phyloP scores from a whole-genome alignment of 2,329 filamentous ascomycete species.

The Cordyceps tenuipes region DNA sequence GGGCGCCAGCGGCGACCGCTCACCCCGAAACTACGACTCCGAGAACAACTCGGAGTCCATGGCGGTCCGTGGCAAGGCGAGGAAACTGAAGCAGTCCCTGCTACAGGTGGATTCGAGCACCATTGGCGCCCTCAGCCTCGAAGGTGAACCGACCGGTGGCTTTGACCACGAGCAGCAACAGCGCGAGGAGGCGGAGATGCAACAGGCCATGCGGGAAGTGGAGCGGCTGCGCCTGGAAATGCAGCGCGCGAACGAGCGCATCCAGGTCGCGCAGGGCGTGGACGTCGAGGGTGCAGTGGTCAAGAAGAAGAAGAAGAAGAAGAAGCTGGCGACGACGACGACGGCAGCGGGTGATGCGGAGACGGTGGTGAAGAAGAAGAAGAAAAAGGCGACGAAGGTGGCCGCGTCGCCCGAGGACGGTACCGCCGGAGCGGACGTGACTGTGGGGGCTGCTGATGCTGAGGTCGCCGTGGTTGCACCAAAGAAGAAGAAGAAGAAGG shows the following conservation, averaged over 20 bases:
- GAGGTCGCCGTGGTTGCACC: conserved; percentile 24
- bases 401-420: conserved; percentile 1
- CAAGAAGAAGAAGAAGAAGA: conserved; percentile 56
- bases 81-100: conserved; percentile 52
- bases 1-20: conserved; percentile 33
- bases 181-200: conserved; percentile 82
- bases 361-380: conserved; percentile 42
- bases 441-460: neutral
- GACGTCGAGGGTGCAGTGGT: conserved; percentile 57
- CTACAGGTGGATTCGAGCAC: conserved; percentile 83
- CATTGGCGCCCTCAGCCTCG: conserved; percentile 64
- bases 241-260: conserved; percentile 70
- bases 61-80: conserved; percentile 39
- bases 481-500: conserved; percentile 44
- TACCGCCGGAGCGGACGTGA: no score
- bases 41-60: conserved; percentile 42
- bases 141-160: conserved; percentile 30
- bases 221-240: conserved; percentile 82
- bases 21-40: conserved; percentile 41
- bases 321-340: conserved; percentile 17
- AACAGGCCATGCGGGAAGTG: conserved; percentile 77
- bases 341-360: conserved; percentile 15
- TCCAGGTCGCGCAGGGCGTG: conserved; percentile 62
- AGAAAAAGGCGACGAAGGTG: conserved; percentile 36
- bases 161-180: conserved; percentile 59